These are phyloP conservation scores for Tricholoma furcatifolium DNA, from an alignment of 768 basidiomycete genomes.

Conservation along the genomic window DNA sequence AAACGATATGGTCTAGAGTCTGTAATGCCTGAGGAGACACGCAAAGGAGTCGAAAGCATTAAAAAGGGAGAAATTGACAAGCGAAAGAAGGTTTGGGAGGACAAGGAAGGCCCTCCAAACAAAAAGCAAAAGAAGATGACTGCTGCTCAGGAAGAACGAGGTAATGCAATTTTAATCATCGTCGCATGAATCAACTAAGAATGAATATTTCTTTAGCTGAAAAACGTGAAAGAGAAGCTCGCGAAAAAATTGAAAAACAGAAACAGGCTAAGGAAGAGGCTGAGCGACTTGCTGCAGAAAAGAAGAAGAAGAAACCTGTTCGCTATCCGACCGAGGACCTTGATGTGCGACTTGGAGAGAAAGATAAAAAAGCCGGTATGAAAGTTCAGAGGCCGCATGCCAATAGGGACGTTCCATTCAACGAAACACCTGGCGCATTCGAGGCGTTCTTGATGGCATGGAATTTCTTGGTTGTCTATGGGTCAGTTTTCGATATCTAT, in stretches of 20 bases:
- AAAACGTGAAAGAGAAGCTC: constrained; percentile 67
- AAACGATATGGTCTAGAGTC: constrained; percentile 81
- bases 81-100: constrained; percentile 87
- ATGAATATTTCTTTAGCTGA: constrained; percentile 40
- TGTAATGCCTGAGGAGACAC: constrained; percentile 83
- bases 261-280: constrained; percentile 67
- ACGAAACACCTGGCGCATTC: constrained; percentile 60
- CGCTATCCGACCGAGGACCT: constrained; percentile 94
- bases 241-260: constrained; percentile 67
- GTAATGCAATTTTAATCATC: constrained; percentile 33
- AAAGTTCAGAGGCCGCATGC: constrained; percentile 66
- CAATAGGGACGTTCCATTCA: constrained; percentile 68
- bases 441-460: constrained; percentile 89
- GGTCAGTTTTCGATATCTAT: constrained; percentile 49
- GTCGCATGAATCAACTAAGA: constrained; percentile 18
- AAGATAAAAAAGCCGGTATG: constrained; percentile 79
- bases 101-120: constrained; percentile 77
- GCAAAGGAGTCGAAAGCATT: constrained; percentile 73
- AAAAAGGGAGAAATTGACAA: constrained; percentile 92
- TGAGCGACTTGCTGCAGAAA: constrained; percentile 69
- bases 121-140: constrained; percentile 84
- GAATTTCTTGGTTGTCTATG: constrained; percentile 93
- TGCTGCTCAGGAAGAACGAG: constrained; percentile 72
- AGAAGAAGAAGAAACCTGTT: constrained; percentile 86
- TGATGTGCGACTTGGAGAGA: constrained; percentile 75